phyloP scores from a whole-genome alignment of 371 early-diverging fungal species.

The Dentiscutata heterogama region DNA sequence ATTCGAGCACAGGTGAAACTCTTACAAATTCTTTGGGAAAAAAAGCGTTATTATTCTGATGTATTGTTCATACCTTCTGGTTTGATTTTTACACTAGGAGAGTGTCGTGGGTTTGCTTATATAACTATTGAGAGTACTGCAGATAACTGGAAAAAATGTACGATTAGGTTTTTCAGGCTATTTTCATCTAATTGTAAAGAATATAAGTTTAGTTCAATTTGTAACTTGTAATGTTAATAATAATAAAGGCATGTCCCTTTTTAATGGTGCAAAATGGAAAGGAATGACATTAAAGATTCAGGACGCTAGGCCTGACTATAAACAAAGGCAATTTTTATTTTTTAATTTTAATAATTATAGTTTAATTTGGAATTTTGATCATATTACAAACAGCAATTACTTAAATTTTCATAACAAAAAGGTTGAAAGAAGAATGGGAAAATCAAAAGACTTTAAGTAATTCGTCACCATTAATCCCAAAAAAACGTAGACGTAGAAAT shows the following conservation, averaged over 20 bases:
- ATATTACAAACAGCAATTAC: no score
- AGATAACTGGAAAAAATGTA: constrained; percentile 75
- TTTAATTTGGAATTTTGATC: neutral
- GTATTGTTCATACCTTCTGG: neutral
- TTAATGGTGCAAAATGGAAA: constrained; percentile 91
- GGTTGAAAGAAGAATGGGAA: constrained; percentile 52
- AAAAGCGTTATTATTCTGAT: no score
- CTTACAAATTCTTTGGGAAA: neutral
- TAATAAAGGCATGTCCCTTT: constrained; percentile 64
- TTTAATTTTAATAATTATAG: neutral
- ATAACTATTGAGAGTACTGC: constrained; percentile 73
- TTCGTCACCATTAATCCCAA: neutral
- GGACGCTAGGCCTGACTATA: constrained; percentile 82
- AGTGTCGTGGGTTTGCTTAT: constrained; percentile 81
- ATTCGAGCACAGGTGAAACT: constrained; percentile 54
- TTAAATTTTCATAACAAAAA: constrained; percentile 13
- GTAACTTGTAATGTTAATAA: no score
- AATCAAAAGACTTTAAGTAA: constrained; percentile 48
- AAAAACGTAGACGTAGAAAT: constrained; percentile 50
- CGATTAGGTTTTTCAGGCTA: neutral
- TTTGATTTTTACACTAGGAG: constrained; percentile 50
- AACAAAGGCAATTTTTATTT: constrained; percentile 56
- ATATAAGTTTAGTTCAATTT: neutral
- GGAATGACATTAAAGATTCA: constrained; percentile 79
- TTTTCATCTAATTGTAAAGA: neutral